Evolutionary conservation across 345 rosid species (phyloP), one percentile per base, ranked within the genome.

Genomic region (Gossypium turneri): DNA sequence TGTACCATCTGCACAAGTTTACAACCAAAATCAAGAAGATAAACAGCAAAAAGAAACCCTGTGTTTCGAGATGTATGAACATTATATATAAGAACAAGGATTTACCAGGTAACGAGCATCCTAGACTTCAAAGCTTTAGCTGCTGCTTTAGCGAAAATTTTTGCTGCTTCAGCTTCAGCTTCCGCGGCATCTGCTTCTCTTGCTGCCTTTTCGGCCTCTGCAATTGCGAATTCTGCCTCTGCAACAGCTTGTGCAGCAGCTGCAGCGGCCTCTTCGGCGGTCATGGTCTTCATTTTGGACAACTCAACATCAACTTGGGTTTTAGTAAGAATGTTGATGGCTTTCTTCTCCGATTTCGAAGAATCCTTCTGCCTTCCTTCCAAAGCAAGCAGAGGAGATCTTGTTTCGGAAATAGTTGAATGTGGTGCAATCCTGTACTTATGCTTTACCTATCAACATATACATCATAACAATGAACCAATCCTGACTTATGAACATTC

Each of bases 141-240:
- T 59, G 97, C 97, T 25, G 97, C 99, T 79, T 89, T 84, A 16
- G 94, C 92, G 77, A 90, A 89, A 67, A 91, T 83, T 75, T 90
- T 90, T n/a, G 98, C 94, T 55, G 99, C 98, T 82, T 93, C 99
- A 2, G 99, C 99, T 88, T 91, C 97, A 7, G 94, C 97, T 84
- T 95, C 99, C 44, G 98, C 98, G 62, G 84, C 88, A 69, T 88
- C 99, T 60, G 99, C 99, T 80, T 91, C 92, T 87, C 90, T 89
- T 76, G 98, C 97, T 58, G 98, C 99, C 82, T 83, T 87, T 86
- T 89, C 98, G 80, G 99, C 99, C 83, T 91, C 99, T 43, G 96
- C 88, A 72, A 90, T 89, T 7, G 99, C 98, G 76, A 82, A 85
- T 81, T 95, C 99, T 38, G 99, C 99, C 81, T 91, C 98, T 77